These are phyloP conservation scores for Cladosporium sp. DNA, from an alignment of 2,329 filamentous ascomycete species.

Conservation along the genomic window DNA sequence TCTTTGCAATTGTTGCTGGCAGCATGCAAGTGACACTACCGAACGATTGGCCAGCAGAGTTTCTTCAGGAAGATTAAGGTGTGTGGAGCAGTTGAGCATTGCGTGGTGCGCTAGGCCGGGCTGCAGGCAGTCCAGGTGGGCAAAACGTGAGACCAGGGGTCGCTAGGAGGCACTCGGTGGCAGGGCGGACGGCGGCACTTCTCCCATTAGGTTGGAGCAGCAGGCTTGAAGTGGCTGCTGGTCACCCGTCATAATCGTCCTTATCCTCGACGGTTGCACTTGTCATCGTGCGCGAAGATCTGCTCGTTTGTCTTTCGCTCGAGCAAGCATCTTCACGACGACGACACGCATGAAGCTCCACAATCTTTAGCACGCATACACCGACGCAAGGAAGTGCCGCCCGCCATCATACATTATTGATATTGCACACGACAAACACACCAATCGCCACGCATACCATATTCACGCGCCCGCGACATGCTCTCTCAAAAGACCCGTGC, in stretches of 20 bases:
- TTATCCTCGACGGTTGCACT: neutral
- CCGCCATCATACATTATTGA: neutral
- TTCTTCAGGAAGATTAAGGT: conserved; percentile 20
- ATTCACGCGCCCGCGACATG: conserved; percentile 1
- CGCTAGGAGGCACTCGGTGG: neutral
- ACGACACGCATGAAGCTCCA: neutral
- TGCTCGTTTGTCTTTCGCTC: neutral
- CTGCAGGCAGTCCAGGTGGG: conserved; percentile 1
- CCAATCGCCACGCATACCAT: neutral
- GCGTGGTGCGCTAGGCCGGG: conserved; percentile 5
- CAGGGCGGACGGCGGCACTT: conserved; percentile 3
- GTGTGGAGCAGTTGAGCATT: conserved; percentile 11
- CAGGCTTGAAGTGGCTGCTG: neutral
- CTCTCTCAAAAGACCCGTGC: neutral
- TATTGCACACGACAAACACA: neutral
- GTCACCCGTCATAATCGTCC: neutral
- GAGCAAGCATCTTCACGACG: neutral
- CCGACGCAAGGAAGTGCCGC: neutral
- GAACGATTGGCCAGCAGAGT: conserved; percentile 13
- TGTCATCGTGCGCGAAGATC: neutral
- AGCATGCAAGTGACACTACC: neutral
- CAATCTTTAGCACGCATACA: neutral
- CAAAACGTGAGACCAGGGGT: conserved; percentile 12
- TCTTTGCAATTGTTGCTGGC: neutral
- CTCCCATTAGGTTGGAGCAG: neutral